phyloP scores from a whole-genome alignment of 345 rosid genomes.

The Salix arbutifolia region DNA sequence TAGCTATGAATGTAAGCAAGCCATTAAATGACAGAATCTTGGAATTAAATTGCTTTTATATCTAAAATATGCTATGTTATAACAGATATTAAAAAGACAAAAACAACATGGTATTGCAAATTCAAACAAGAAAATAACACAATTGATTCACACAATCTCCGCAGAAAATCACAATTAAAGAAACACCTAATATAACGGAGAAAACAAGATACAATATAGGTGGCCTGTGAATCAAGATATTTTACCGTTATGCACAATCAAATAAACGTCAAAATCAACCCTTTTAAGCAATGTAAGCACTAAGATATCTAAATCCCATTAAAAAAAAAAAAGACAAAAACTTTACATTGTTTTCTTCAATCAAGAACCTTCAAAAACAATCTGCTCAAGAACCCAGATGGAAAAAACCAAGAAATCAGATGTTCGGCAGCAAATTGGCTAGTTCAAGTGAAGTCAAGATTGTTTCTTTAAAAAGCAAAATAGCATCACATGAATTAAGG shows the following conservation, averaged over 20 bases:
- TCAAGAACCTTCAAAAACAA: slow-evolving; percentile 7
- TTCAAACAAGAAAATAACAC: slow-evolving; percentile 10
- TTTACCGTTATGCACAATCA: slow-evolving; percentile 19
- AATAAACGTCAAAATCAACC: slow-evolving; percentile 19
- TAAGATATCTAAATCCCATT: not conserved
- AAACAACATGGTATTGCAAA: not conserved
- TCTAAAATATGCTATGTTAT: slow-evolving; percentile 1
- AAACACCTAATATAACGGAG: slow-evolving; percentile 31
- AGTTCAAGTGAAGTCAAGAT: not conserved
- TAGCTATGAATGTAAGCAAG: slow-evolving; percentile 13
- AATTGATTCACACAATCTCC: slow-evolving; percentile 5
- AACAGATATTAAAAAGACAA: not conserved
- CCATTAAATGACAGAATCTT: slow-evolving; percentile 14
- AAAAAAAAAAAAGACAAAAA: slow-evolving; percentile 1
- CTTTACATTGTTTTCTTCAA: slow-evolving; percentile 16
- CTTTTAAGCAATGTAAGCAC: slow-evolving; percentile 7
- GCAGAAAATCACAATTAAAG: slow-evolving; percentile 2
- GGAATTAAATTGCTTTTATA: slow-evolving; percentile 13
- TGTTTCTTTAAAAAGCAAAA: not conserved
- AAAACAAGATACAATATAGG: slow-evolving; percentile 19
- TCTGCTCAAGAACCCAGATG: slow-evolving; percentile 14
- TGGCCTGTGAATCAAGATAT: slow-evolving; percentile 22
- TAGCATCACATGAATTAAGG: not conserved
- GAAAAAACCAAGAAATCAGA: slow-evolving; percentile 4
- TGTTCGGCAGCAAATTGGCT: not conserved